Conservation (phyloP, 192 early-diverging fungal species). For the Backusella tarrabulga region DNA sequence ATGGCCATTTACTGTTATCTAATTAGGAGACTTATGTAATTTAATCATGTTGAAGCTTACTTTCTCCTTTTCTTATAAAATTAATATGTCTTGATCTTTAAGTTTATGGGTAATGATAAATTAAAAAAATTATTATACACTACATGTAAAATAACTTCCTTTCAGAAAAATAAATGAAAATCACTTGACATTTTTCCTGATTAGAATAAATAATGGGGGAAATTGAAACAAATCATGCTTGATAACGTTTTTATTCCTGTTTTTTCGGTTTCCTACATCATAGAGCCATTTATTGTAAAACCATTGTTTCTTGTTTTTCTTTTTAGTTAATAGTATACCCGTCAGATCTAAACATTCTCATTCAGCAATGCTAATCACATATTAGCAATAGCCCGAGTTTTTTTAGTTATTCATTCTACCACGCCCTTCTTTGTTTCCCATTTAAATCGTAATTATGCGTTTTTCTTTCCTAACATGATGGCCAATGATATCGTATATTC, state of each 20-base stretch:
- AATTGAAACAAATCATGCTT: not conserved
- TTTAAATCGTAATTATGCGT: not conserved
- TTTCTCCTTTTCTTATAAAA: not conserved
- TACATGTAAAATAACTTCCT: not conserved
- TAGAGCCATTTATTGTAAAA: not conserved
- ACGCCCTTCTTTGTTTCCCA: not conserved
- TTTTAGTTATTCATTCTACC: not conserved
- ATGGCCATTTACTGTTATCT: not conserved
- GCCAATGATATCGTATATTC: not conserved
- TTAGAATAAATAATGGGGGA: not conserved
- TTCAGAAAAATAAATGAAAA: not conserved
- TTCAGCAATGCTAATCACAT: not conserved
- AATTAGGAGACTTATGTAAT: slow-evolving; percentile 6
- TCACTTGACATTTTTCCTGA: not conserved
- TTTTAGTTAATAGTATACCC: not conserved
- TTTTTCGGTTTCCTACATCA: not conserved
- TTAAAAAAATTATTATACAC: not conserved
- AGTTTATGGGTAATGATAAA: not conserved
- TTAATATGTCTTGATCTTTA: not conserved
- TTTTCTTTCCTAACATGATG: not conserved
- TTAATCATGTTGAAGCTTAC: not conserved
- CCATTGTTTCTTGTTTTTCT: not conserved
- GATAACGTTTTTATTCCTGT: not conserved
- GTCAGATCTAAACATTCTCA: not conserved
- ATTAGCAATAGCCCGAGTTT: not conserved